Evolutionary conservation across 2,329 filamentous ascomycete genomes (phyloP).

Genomic region (Exophiala dermatitidis): DNA sequence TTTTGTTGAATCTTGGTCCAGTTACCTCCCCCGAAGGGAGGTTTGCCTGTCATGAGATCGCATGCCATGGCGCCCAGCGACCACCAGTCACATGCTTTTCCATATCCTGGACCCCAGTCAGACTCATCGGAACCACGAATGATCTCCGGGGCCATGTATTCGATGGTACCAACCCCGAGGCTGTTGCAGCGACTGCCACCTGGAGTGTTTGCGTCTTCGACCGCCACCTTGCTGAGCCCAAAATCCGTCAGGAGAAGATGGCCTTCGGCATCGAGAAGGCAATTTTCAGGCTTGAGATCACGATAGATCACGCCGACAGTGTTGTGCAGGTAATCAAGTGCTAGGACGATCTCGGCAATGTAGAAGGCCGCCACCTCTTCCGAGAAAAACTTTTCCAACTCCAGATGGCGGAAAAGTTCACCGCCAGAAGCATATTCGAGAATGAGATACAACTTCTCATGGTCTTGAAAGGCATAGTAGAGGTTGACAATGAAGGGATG

Average conservation of each 20-base stretch:
- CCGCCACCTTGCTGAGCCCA: slow-evolving; percentile 87
- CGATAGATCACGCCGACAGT: slow-evolving; percentile 92
- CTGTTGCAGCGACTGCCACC: slow-evolving; percentile 68
- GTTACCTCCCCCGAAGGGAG: slow-evolving; percentile 85
- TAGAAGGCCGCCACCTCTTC: slow-evolving; percentile 90
- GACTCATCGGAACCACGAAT: slow-evolving; percentile 63
- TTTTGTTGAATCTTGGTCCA: slow-evolving; percentile 93
- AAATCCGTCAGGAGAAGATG: slow-evolving; percentile 95
- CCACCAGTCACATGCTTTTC: slow-evolving; percentile 97
- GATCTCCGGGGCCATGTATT: slow-evolving; percentile 98
- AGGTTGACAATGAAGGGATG: slow-evolving; percentile 98
- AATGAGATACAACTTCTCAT: slow-evolving; percentile 94
- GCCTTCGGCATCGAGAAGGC: slow-evolving; percentile 80
- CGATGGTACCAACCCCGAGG: slow-evolving; percentile 76
- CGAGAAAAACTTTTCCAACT: slow-evolving; percentile 88
- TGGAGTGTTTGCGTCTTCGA: slow-evolving; percentile 53
- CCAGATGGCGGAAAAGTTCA: slow-evolving; percentile 92
- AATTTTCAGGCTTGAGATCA: slow-evolving; percentile 96
- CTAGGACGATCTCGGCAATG: slow-evolving; percentile 96
- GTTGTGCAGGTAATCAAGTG: slow-evolving; percentile 84
- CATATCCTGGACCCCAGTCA: slow-evolving; percentile 50
- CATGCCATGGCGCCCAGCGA: slow-evolving; percentile 87
- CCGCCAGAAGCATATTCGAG: slow-evolving; percentile 96
- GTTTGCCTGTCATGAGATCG: slow-evolving; percentile 85
- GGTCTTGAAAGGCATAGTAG: slow-evolving; percentile 97